Percentiles rank a stretch among this genome's conserved stretches.
These are phyloP conservation scores for Podaxis sp. DNA, from an alignment of 768 basidiomycete genomes.

Conservation along the genomic window DNA sequence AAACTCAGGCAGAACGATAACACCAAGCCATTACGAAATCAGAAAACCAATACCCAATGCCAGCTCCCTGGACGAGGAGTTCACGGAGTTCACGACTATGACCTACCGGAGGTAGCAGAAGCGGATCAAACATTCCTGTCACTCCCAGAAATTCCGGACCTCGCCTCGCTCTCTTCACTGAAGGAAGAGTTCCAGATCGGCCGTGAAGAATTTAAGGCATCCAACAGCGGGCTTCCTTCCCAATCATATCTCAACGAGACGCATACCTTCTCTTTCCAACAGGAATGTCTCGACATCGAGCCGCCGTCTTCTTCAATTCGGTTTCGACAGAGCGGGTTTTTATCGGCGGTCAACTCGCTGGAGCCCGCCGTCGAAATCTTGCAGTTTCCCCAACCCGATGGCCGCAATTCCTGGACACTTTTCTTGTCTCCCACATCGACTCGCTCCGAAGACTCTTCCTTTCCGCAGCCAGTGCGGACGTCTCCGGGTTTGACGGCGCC, in stretches of 20 bases:
- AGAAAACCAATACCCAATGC: neutral
- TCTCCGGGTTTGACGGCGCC: constrained; percentile 12
- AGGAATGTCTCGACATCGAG: neutral
- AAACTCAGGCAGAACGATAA: neutral
- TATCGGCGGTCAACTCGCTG: neutral
- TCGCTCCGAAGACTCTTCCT: constrained; percentile 9
- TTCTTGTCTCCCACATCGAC: constrained; percentile 19
- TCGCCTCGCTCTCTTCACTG: constrained; percentile 1
- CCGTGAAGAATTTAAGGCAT: neutral
- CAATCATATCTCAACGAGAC: neutral
- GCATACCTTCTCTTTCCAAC: neutral
- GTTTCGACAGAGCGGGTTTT: neutral
- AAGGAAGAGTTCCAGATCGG: neutral
- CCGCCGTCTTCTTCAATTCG: constrained; percentile 7
- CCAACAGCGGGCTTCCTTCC: neutral
- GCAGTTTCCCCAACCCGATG: constrained; percentile 24
- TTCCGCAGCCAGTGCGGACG: constrained; percentile 10
- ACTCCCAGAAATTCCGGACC: constrained; percentile 10
- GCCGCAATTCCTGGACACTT: constrained; percentile 26
- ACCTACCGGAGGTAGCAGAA: neutral
- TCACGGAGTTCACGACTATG: neutral
- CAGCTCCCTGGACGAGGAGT: neutral
- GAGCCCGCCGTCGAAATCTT: neutral
- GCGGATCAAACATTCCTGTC: neutral
- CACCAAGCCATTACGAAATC: neutral